Evolutionary conservation across 768 basidiomycete species (phyloP).

Genomic region (Nidularia sp.): DNA sequence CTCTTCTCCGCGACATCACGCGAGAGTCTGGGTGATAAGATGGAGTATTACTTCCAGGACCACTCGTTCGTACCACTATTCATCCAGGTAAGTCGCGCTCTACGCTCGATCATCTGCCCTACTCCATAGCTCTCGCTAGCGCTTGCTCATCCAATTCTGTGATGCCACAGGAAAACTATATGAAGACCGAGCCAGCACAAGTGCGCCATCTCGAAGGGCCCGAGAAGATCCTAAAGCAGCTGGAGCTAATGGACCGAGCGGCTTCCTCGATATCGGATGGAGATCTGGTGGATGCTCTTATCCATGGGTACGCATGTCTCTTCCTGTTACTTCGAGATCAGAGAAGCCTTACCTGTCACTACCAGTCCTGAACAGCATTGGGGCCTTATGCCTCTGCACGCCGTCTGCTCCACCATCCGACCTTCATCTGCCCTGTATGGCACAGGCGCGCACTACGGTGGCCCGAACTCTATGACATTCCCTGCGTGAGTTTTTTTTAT

Average conservation of each 20-base stretch:
- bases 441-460: constrained; percentile 56
- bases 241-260: constrained; percentile 82
- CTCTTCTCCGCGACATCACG: constrained; percentile 79
- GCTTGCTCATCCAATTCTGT: background rate
- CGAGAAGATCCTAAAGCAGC: constrained; percentile 62
- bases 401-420: constrained; percentile 82
- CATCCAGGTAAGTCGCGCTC: constrained; percentile 61
- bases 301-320: constrained; percentile 67
- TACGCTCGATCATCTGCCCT: background rate
- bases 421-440: constrained; percentile 88
- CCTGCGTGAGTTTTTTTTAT: constrained; percentile 62
- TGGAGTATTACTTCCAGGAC: constrained; percentile 96
- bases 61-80: constrained; percentile 92
- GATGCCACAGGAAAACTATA: constrained; percentile 79
- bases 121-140: background rate
- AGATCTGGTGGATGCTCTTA: constrained; percentile 88
- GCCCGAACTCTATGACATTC: constrained; percentile 68
- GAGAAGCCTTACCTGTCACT: constrained; percentile 1
- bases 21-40: constrained; percentile 84
- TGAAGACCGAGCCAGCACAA: constrained; percentile 74
- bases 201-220: constrained; percentile 56
- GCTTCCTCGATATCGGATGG: constrained; percentile 93
- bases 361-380: constrained; percentile 90
- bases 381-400: constrained; percentile 92
- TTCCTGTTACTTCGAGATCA: background rate